These are phyloP conservation scores for Colletotrichum tofieldiae DNA, from an alignment of 2,329 filamentous ascomycete species.

Conservation along the genomic window DNA sequence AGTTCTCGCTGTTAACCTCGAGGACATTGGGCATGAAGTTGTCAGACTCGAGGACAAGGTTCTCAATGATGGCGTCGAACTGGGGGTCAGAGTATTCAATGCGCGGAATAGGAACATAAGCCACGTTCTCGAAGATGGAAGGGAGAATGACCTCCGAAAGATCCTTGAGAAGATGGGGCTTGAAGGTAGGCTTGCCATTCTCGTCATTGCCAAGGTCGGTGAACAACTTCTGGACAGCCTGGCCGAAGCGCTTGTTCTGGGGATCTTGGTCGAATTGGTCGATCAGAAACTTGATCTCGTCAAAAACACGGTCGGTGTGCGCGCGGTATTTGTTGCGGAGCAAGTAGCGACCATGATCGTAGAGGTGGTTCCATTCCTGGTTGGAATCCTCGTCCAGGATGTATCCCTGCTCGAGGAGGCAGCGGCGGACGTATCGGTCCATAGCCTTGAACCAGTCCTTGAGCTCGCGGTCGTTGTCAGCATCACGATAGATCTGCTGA, in stretches of 20 bases:
- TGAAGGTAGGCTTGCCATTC: constrained; percentile 89
- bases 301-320: constrained; percentile 88
- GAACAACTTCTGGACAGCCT: constrained; percentile 87
- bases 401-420: constrained; percentile 90
- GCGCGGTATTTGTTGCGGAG: constrained; percentile 89
- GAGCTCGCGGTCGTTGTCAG: constrained; percentile 88
- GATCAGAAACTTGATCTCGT: constrained; percentile 91
- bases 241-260: constrained; percentile 86
- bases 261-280: constrained; percentile 92
- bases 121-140: constrained; percentile 83
- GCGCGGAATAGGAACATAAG: constrained; percentile 92
- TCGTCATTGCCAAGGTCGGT: constrained; percentile 88
- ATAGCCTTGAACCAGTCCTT: constrained; percentile 90
- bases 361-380: constrained; percentile 86
- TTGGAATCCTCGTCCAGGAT: constrained; percentile 87
- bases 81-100: constrained; percentile 91
- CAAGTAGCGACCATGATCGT: constrained; percentile 88
- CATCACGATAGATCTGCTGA: constrained; percentile 87
- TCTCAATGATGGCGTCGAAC: constrained; percentile 93
- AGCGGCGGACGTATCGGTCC: constrained; percentile 84
- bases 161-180: constrained; percentile 93
- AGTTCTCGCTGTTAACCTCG: constrained; percentile 92
- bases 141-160: constrained; percentile 90
- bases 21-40: constrained; percentile 95
- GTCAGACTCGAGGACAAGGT: constrained; percentile 94